Conservation (phyloP, 345 rosid species). For the Erodium maritimum region DNA sequence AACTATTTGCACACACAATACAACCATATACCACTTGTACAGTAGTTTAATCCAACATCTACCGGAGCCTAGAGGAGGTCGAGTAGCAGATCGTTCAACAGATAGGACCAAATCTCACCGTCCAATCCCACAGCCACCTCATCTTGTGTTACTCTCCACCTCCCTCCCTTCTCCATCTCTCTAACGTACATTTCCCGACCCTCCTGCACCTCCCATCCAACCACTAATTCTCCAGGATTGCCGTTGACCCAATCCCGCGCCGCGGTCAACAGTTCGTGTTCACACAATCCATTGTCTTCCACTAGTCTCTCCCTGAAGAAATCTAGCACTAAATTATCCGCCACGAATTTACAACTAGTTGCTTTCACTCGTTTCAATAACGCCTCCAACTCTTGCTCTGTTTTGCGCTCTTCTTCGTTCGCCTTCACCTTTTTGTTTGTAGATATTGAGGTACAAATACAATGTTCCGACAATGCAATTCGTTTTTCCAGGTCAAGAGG, state of each 20-base stretch:
- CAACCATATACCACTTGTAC: too few relatives aligned
- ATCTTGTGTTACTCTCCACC: conserved; percentile 19
- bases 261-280: conserved; percentile 13
- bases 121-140: conserved; percentile 33
- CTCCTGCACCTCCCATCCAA: conserved; percentile 49
- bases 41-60: too few relatives aligned
- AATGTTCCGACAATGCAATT: conserved; percentile 20
- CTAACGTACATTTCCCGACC: conserved; percentile 35
- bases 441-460: conserved; percentile 3
- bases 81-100: conserved; percentile 44
- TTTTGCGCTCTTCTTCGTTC: too few relatives aligned
- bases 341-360: conserved; percentile 9
- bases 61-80: conserved; percentile 21
- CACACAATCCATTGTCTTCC: not conserved
- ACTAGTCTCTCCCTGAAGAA: conserved; percentile 35
- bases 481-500: conserved; percentile 57
- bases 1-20: too few relatives aligned
- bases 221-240: conserved; percentile 21
- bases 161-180: conserved; percentile 35
- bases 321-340: conserved; percentile 32
- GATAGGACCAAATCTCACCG: conserved; percentile 27
- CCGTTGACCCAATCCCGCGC: conserved; percentile 56
- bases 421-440: not conserved
- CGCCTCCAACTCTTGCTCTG: not conserved
- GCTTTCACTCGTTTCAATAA: conserved; percentile 8